These are phyloP conservation scores for Fibroporia radiculosa DNA, from an alignment of 768 basidiomycete species.

Conservation along the genomic window DNA sequence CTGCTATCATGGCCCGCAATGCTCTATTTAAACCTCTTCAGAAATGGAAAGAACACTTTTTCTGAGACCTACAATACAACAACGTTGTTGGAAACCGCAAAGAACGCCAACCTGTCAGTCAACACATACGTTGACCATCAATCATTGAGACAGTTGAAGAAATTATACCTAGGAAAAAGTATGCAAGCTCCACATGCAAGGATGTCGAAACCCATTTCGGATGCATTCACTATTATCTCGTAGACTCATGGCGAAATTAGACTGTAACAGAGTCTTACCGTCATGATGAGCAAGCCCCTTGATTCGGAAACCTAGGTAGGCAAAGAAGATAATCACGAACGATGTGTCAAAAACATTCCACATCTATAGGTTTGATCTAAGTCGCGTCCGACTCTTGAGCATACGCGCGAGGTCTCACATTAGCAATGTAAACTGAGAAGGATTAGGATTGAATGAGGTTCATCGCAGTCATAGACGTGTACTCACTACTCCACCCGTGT, in stretches of 20 bases:
- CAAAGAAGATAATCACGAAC: conserved; percentile 62
- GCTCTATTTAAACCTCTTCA: conserved; percentile 38
- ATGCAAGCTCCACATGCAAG: conserved; percentile 82
- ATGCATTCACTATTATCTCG: conserved; percentile 31
- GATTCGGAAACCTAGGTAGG: conserved; percentile 57
- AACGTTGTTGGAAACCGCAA: conserved; percentile 71
- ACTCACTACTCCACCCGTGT: conserved; percentile 81
- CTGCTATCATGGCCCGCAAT: conserved; percentile 72
- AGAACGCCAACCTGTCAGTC: conserved; percentile 63
- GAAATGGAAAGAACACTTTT: not conserved
- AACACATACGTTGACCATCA: not conserved
- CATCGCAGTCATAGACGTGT: not conserved
- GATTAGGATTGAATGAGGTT: not conserved
- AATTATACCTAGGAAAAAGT: conserved; percentile 64
- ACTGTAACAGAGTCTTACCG: conserved; percentile 26
- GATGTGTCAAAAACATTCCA: conserved; percentile 88
- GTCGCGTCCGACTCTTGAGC: too few species aligned
- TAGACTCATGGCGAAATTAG: not conserved
- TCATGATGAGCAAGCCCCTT: conserved; percentile 51
- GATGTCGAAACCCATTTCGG: conserved; percentile 72
- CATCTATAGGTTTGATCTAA: conserved; percentile 46
- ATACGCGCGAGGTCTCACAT: conserved; percentile 41
- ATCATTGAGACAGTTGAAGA: not conserved
- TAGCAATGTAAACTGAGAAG: conserved; percentile 68
- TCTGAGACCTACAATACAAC: conserved; percentile 45